Evolutionary conservation across 106 monocot genomes (phyloP).

Genomic region (Chionographis japonica): DNA sequence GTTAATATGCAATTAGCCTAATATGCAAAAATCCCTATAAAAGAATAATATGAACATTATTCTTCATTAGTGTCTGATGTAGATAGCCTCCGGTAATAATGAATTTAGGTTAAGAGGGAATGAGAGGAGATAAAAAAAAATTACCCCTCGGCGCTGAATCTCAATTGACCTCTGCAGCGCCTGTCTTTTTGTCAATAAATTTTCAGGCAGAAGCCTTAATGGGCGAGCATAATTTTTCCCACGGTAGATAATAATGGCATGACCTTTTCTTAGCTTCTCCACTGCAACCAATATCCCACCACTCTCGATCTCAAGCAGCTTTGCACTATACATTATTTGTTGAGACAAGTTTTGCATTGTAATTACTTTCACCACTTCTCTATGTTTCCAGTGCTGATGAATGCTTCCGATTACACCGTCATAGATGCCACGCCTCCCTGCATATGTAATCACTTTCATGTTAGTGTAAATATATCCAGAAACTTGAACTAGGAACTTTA

Average conservation of each 20-base stretch:
- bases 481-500: too few species aligned
- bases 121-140: neutral
- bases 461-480: too few species aligned
- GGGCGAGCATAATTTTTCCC: conserved; percentile 73
- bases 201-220: conserved; percentile 35
- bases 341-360: conserved; percentile 48
- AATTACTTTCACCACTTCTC: conserved; percentile 86
- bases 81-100: too few species aligned
- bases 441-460: neutral
- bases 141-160: conserved; percentile 85
- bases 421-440: conserved; percentile 91
- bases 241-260: conserved; percentile 84
- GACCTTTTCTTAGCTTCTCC: conserved; percentile 56
- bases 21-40: too few species aligned
- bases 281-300: conserved; percentile 66
- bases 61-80: too few species aligned
- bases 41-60: too few species aligned
- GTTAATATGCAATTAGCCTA: too few species aligned
- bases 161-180: conserved; percentile 72
- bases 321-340: conserved; percentile 53
- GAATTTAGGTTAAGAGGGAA: neutral
- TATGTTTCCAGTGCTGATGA: conserved; percentile 92
- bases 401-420: conserved; percentile 76
- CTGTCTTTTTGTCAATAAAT: conserved; percentile 68
- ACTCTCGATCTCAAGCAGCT: conserved; percentile 69